These are phyloP conservation scores for Metarhizium anisopliae DNA, from an alignment of 2,329 filamentous ascomycete species.

Conservation along the genomic window DNA sequence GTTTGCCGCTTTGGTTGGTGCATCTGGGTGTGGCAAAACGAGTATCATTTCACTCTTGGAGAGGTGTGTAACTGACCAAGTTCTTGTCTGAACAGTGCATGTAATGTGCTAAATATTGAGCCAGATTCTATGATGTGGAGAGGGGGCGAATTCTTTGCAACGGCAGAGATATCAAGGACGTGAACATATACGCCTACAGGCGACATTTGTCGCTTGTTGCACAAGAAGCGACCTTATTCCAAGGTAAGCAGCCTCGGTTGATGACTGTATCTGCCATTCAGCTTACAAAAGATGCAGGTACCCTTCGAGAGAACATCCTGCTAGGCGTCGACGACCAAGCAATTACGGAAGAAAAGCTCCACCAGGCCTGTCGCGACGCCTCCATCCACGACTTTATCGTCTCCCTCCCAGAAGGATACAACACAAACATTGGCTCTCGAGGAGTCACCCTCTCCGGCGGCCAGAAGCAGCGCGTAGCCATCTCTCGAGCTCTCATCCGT, in stretches of 20 bases:
- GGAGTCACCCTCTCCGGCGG: conserved; percentile 62
- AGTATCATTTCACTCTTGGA: conserved; percentile 59
- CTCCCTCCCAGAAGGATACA: conserved; percentile 58
- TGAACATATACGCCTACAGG: conserved; percentile 56
- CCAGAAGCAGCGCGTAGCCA: conserved; percentile 62
- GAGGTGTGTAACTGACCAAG: conserved; percentile 13
- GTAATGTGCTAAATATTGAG: neutral
- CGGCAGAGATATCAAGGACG: conserved; percentile 44
- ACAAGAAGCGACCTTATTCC: conserved; percentile 66
- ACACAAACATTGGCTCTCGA: conserved; percentile 57
- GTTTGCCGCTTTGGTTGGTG: conserved; percentile 61
- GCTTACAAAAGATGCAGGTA: conserved; percentile 24
- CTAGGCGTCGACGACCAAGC: conserved; percentile 50
- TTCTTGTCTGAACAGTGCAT: neutral
- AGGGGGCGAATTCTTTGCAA: conserved; percentile 58
- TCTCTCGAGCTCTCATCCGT: conserved; percentile 59
- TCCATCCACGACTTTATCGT: conserved; percentile 64
- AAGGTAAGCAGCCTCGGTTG: conserved; percentile 30
- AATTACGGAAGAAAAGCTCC: conserved; percentile 41
- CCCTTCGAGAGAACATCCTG: conserved; percentile 60
- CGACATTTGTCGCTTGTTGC: conserved; percentile 60
- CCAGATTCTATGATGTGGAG: conserved; percentile 60
- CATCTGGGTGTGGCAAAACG: conserved; percentile 64
- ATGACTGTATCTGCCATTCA: neutral
- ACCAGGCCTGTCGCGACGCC: conserved; percentile 48